Evolutionary conservation across 352 stramenopile species (phyloP), one percentile per base, ranked within the genome.

Genomic region (Pythium chondricola): DNA sequence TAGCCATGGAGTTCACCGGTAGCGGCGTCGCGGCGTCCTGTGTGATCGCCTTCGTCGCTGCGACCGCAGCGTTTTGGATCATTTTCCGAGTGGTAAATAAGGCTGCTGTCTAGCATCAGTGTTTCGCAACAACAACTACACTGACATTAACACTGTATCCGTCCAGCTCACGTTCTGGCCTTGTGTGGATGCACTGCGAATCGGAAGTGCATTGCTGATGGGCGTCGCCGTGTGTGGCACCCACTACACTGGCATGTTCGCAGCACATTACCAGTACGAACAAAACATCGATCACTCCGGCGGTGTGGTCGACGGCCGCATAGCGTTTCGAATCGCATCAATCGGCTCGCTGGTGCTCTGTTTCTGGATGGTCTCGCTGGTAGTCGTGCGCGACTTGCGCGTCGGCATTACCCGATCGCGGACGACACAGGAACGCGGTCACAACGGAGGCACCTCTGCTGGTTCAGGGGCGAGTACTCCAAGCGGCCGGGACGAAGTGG

Each of bases 31-130:
- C 66, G 6, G 36, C 75, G 8, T 87, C 75, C 6, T 70, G 58
- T 2, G 44, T 75, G 13, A 78, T 87, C 11, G 73, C 75, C 5
- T 83, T 83, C 27, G 66, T 76, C 41, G 74, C 74, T 8, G 75
- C 75, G 2, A 87, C 65, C 31, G 69, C 71, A 2, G 73, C 73
- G 8, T 87, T 87, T 35, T 87, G 73, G 75, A 87, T 85, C 44
- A 36, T 87, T 6, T 87, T 85, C 37, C 75, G 75, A 43, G 71
- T 59, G 40, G 74, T 83, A 63, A 20, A 52, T 32, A 21, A 25
- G 6, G 20, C 4, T 8, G 18, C 17, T 22, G 18, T 4, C 2
- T 29, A 22, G 20, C 9, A 29, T 38, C 17, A 31, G n/a, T n/a
- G n/a, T n/a, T n/a, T n/a, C n/a, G n/a, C n/a, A n/a, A n/a, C n/a